Conservation (phyloP, 495 filamentous ascomycete species). For the Neurospora hispaniola region DNA sequence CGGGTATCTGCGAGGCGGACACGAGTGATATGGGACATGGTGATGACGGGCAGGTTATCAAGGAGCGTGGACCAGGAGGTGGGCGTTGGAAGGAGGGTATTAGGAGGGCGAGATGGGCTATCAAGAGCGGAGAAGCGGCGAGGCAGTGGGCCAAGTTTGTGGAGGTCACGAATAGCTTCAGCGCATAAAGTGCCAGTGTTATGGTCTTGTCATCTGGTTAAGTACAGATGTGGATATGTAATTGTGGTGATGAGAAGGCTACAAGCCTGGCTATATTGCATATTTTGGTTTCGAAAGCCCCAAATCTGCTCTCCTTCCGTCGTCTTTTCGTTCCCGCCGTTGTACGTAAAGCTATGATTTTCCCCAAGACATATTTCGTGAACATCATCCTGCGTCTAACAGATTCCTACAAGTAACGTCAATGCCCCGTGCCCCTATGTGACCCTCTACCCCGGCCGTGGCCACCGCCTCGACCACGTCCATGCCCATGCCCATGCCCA, state of each 20-base stretch:
- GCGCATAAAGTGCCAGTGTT: neutral
- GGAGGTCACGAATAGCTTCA: constrained; percentile 37
- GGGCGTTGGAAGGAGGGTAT: constrained; percentile 90
- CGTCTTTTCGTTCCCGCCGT: neutral
- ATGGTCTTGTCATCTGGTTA: neutral
- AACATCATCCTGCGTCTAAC: neutral
- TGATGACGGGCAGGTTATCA: constrained; percentile 60
- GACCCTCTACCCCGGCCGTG: neutral
- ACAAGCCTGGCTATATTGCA: neutral
- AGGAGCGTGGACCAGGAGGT: constrained; percentile 70
- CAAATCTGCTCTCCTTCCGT: neutral
- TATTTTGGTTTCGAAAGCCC: neutral
- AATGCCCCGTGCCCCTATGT: neutral
- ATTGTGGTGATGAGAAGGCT: neutral
- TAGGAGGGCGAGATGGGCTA: constrained; percentile 69
- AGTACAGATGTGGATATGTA: neutral
- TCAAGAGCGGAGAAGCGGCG: constrained; percentile 72
- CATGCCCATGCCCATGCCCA: neutral
- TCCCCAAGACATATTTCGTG: neutral
- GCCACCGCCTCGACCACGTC: neutral
- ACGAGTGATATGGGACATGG: constrained; percentile 57
- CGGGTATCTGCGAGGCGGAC: constrained; percentile 79
- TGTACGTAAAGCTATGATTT: neutral
- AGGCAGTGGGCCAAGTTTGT: constrained; percentile 61
- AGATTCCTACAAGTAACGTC: neutral